Base-by-base conservation (phyloP, 352 stramenopile species). In the Plasmopara halstedii region DNA sequence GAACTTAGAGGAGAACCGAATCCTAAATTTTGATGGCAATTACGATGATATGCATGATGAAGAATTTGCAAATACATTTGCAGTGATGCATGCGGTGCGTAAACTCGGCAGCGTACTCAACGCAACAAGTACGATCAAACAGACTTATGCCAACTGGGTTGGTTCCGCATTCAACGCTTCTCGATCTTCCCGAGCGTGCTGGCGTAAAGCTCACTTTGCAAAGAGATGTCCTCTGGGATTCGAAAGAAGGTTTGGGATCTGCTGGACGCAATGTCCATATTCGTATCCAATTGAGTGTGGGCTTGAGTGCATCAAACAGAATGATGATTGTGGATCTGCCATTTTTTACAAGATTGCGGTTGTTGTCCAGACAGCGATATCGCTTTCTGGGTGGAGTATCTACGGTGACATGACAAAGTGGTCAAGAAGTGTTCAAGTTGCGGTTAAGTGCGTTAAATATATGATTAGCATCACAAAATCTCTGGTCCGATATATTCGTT, bases 241-340 rank as follows among this genome's bases (percentile, higher is more conserved):
- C 37, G 43, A 67, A 2, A 47, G 37, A 8, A 58, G 52, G 10
- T 19, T 61, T 3, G 61, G 49, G 5, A 59, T 50, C n/a, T 75
- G 64, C 40, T 75, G 61, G 64, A 49, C 51, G 26, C 21, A 70
- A 27, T 77, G 66, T 58, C 66, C 66, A 6, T 58, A 71, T 37
- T 54, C 51, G 34, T 77, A 73, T 44, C 66, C 66, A n/a, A 34
- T 73, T 1, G 51, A 66, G 19, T 77, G 66, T 35, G 63, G 62
- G 41, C 45, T 69, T 42, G 60, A 77, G 44, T 77, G 66, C 15
- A 42, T 71, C 29, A 62, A 56, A 13, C 66, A 72, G 23, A 70
- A 66, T 14, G 58, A 64, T 20, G 50, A 69, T 14, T 77, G 66
- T 40, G 44, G 35, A 13, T 40, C 50, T 23, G 63, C 53, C 34